phyloP scores from a whole-genome alignment of 2,329 filamentous ascomycete species.

The Fusarium beomiforme region DNA sequence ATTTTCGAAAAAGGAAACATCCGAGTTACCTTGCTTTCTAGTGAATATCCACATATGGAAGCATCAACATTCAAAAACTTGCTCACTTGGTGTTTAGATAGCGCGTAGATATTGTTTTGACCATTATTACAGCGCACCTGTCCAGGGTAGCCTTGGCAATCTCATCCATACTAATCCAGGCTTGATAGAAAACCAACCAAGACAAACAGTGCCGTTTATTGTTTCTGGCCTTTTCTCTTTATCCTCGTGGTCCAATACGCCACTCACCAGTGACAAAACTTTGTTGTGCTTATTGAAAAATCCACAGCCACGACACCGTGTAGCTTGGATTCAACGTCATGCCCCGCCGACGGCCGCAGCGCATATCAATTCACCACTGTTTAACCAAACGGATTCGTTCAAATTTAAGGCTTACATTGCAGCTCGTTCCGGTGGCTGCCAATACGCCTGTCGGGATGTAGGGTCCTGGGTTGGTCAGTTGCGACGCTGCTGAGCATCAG shows the following conservation, averaged over 20 bases:
- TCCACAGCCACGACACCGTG: background rate
- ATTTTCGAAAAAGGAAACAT: background rate
- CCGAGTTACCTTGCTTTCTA: background rate
- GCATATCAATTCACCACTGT: background rate
- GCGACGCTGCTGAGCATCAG: constrained; percentile 28
- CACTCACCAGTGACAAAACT: constrained; percentile 5
- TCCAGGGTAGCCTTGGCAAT: constrained; percentile 17
- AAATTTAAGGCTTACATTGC: constrained; percentile 3
- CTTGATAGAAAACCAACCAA: background rate
- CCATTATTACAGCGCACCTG: background rate
- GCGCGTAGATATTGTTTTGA: constrained; percentile 15
- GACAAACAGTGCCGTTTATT: background rate
- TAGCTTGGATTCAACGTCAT: constrained; percentile 46
- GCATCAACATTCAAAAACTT: background rate
- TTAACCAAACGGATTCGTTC: constrained; percentile 9
- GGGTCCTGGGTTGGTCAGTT: constrained; percentile 18
- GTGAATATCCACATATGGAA: background rate
- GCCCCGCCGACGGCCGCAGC: constrained; percentile 10
- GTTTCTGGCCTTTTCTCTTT: background rate
- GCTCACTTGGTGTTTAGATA: constrained; percentile 15
- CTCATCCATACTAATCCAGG: background rate
- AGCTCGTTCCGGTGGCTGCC: background rate
- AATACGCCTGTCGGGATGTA: constrained; percentile 15
- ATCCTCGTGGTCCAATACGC: background rate
- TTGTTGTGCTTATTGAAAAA: background rate